Evolutionary conservation across 2,329 filamentous ascomycete genomes (phyloP), one percentile per base, ranked within the genome.

Genomic region (Colletotrichum agaves): DNA sequence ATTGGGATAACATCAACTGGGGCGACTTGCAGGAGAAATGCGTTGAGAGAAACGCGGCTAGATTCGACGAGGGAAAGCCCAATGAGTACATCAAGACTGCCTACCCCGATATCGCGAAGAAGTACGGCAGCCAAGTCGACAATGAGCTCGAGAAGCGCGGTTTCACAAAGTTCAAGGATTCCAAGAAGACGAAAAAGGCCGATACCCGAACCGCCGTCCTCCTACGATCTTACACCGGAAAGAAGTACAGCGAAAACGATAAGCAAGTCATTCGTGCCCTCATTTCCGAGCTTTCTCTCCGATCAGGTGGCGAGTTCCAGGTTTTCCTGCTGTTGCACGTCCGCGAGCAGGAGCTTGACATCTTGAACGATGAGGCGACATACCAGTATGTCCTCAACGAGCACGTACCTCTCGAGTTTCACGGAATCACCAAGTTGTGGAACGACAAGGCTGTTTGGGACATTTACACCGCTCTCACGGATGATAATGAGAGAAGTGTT

Each of bases 291-390:
- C 83, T 96, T 31, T 87, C 87, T 5, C 83, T 97, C 63, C 89
- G 90, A 68, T 91, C 91, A 15, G 93, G 93, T 17, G 93, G 92
- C 39, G 89, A 94, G 78, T 97, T 94, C 74, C 88, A 94, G 72
- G 89, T 96, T 1, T 92, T 93, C 74, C 82, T 97, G 33, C 84
- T 97, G 27, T 87, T 97, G 13, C 92, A 97, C 70, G 90, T 94
- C 78, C 93, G 92, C 76, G 88, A 91, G 62, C 79, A 83, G 53
- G 79, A 81, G 3, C 78, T 83, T 13, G 81, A 85, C 21, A 88
- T 92, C 50, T 90, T 87, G 78, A 83, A 85, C n/a, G 83, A 88
- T 71, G 78, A 84, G 11, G 80, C 83, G 31, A 82, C 85, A 2
- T 91, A 93, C 73, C 81, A 88, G 37, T 79, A 83, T 21, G 83